A percentile compares a stretch with the other conserved stretches of the same genome.
phyloP scores from a whole-genome alignment of 2,329 filamentous ascomycete species.

The Colletotrichum euphorbiae region DNA sequence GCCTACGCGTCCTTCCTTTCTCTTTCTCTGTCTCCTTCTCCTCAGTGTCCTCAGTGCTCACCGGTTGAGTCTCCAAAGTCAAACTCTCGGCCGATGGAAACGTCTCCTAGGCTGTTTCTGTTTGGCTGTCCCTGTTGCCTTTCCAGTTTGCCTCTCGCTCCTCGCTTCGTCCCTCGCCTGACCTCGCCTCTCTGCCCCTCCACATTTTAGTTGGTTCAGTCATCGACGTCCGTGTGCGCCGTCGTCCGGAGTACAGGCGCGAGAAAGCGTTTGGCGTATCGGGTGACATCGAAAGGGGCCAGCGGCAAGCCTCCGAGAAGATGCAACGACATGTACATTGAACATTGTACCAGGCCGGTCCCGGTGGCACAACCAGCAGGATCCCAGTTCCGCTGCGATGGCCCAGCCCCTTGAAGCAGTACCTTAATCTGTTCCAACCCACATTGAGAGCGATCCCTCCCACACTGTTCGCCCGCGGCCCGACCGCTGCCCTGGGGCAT shows the following conservation, averaged over 20 bases:
- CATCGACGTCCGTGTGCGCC: constrained; percentile 11
- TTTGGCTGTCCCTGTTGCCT: not conserved
- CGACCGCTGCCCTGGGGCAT: constrained; percentile 31
- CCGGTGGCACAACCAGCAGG: constrained; percentile 29
- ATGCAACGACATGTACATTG: not conserved
- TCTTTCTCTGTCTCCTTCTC: not conserved
- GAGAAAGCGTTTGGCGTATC: constrained; percentile 6
- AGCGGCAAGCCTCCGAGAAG: constrained; percentile 11
- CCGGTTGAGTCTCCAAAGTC: no score
- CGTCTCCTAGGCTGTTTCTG: not conserved
- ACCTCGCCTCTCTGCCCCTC: constrained; percentile 8
- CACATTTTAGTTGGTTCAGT: constrained; percentile 23
- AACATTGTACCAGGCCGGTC: constrained; percentile 4
- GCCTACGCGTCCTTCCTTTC: constrained; percentile 11
- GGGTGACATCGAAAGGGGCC: constrained; percentile 11
- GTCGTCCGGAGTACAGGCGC: constrained; percentile 27
- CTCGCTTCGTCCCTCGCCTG: constrained; percentile 11
- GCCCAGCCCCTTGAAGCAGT: constrained; percentile 39
- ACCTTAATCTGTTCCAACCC: constrained; percentile 39
- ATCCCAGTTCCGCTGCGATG: constrained; percentile 34
- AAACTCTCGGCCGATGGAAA: not conserved
- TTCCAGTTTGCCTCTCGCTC: constrained; percentile 23
- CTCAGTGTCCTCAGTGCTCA: no score
- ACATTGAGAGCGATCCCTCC: constrained; percentile 35
- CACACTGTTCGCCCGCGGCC: constrained; percentile 29